Evolutionary conservation across 208 protist species (phyloP).

Genomic region (Leishmania aethiopica): DNA sequence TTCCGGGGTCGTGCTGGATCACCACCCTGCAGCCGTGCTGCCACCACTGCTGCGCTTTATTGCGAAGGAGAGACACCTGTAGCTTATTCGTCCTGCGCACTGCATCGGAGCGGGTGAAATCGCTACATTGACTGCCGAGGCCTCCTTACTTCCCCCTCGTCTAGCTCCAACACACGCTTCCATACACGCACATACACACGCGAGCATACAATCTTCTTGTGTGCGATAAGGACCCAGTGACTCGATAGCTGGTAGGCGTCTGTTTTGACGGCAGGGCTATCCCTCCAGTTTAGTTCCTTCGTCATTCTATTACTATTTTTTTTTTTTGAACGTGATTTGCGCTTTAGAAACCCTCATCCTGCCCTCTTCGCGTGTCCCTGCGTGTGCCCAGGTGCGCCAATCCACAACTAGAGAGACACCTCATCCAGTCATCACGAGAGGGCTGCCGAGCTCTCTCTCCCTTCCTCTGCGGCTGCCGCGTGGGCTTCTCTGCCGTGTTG

Average conservation of each 20-base stretch:
- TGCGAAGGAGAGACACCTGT: neutral
- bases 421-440: neutral
- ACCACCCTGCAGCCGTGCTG: neutral
- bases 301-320: neutral
- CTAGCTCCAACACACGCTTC: neutral
- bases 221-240: neutral
- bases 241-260: neutral
- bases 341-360: neutral
- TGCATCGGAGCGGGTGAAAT: neutral
- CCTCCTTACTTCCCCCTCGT: neutral
- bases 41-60: neutral
- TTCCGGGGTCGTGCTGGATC: neutral
- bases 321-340: neutral
- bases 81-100: neutral
- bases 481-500: neutral
- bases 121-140: neutral
- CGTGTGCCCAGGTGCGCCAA: neutral
- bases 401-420: neutral
- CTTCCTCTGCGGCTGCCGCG: neutral
- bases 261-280: neutral
- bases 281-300: neutral
- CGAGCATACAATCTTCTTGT: neutral
- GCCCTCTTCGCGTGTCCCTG: neutral
- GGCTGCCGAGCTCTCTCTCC: neutral
- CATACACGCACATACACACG: neutral